These are phyloP conservation scores for Apophysomyces elegans DNA, from an alignment of 371 early-diverging fungal species.

Conservation along the genomic window DNA sequence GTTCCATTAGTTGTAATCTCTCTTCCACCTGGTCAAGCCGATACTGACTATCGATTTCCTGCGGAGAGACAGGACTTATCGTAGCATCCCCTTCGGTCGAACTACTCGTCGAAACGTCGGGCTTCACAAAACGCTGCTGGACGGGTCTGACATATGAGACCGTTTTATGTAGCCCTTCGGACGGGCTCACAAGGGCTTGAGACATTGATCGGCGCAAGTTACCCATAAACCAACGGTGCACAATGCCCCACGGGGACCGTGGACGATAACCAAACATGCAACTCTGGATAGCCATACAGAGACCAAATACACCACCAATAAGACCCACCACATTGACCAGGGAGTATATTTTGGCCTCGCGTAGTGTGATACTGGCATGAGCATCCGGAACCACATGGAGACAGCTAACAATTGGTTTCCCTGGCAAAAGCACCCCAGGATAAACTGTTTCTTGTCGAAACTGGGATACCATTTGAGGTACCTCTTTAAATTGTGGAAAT, in stretches of 20 bases:
- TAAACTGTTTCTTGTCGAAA: conserved; percentile 15
- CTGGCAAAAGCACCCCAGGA: background rate
- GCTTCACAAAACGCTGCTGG: conserved; percentile 18
- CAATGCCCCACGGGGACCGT: conserved; percentile 37
- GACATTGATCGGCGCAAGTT: conserved; percentile 27
- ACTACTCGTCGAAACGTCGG: background rate
- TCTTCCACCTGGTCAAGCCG: conserved; percentile 33
- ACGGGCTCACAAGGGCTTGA: conserved; percentile 22
- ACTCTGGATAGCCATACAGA: conserved; percentile 29
- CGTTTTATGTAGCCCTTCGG: conserved; percentile 19
- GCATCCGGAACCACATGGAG: conserved; percentile 19
- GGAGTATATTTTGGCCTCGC: conserved; percentile 31
- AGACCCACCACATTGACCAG: conserved; percentile 35
- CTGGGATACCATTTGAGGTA: conserved; percentile 18
- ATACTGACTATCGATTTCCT: conserved; percentile 13
- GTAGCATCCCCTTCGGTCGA: background rate
- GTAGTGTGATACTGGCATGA: conserved; percentile 5
- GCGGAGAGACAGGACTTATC: conserved; percentile 5
- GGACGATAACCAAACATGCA: conserved; percentile 41
- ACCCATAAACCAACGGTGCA: conserved; percentile 38
- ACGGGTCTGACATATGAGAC: conserved; percentile 41
- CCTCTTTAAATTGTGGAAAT: conserved; percentile 17
- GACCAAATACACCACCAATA: conserved; percentile 41
- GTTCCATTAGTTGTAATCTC: conserved; percentile 40
- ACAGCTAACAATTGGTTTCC: background rate